These are phyloP conservation scores for Fonsecaea nubica DNA, from an alignment of 2,329 filamentous ascomycete species.

Conservation along the genomic window DNA sequence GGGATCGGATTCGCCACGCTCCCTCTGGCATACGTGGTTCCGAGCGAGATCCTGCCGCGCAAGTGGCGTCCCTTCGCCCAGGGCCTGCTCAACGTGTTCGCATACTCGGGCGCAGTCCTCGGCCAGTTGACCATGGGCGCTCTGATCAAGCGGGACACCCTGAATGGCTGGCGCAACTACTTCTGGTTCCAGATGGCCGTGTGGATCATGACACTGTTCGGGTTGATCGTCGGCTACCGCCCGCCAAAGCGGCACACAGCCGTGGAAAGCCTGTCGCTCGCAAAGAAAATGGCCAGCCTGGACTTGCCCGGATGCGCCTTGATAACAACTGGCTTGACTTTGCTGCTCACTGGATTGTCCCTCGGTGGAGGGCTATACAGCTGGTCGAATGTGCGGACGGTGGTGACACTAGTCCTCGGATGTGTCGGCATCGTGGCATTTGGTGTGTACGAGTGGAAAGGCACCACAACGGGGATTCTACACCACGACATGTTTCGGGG, in stretches of 20 bases:
- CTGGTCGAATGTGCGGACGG: conserved; percentile 18
- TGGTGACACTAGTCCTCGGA: conserved; percentile 20
- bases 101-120: conserved; percentile 9
- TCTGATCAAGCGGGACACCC: conserved; percentile 14
- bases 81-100: conserved; percentile 18
- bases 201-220: conserved; percentile 13
- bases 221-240: conserved; percentile 23
- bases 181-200: conserved; percentile 29
- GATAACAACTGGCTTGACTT: conserved; percentile 20
- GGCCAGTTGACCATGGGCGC: conserved; percentile 28
- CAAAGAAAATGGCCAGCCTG: conserved; percentile 18
- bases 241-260: conserved; percentile 29
- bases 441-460: conserved; percentile 27
- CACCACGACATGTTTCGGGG: conserved; percentile 27
- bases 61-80: conserved; percentile 26
- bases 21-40: conserved; percentile 21
- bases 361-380: conserved; percentile 22
- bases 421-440: conserved; percentile 21
- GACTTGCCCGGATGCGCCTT: conserved; percentile 21
- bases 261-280: conserved; percentile 5
- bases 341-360: conserved; percentile 22
- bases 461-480: conserved; percentile 25
- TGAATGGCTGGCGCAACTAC: conserved; percentile 26
- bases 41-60: conserved; percentile 28
- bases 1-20: conserved; percentile 26